Evolutionary conservation across 495 filamentous ascomycete species (phyloP).

Genomic region (Terfezia claveryi): DNA sequence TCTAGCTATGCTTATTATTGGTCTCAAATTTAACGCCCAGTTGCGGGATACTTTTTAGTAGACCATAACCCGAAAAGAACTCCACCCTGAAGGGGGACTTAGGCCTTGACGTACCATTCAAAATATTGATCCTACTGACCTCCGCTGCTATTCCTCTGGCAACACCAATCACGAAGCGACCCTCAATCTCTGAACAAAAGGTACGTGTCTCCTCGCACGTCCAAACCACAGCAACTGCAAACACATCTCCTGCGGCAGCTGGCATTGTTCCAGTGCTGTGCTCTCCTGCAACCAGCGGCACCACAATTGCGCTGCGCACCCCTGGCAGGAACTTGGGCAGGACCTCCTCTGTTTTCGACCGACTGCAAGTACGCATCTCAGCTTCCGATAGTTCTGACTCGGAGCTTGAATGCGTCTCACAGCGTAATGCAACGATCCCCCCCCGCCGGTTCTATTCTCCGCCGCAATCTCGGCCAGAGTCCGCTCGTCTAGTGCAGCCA

Average conservation of each 20-base stretch:
- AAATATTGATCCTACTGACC: conserved; percentile 10
- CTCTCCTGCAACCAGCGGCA: conserved; percentile 11
- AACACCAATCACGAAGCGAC: conserved; percentile 16
- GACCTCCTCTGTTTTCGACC: neutral
- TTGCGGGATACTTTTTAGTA: conserved; percentile 16
- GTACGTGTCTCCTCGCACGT: conserved; percentile 7
- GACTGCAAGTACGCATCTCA: too few relatives aligned
- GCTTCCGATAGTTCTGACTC: too few relatives aligned
- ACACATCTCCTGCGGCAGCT: conserved; percentile 8
- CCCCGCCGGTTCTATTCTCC: conserved; percentile 4
- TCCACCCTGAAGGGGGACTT: too few relatives aligned
- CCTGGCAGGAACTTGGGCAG: conserved; percentile 11
- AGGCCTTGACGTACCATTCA: conserved; percentile 11
- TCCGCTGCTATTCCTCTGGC: conserved; percentile 18
- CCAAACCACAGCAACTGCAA: conserved; percentile 18
- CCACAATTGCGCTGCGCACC: conserved; percentile 11
- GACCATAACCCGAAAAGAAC: too few relatives aligned
- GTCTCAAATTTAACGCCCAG: too few relatives aligned
- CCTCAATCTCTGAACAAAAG: conserved; percentile 16
- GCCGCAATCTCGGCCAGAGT: conserved; percentile 8
- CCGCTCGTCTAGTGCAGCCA: conserved; percentile 4
- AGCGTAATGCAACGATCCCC: neutral
- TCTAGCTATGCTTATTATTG: conserved; percentile 9
- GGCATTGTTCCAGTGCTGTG: too few relatives aligned
- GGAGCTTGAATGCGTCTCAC: neutral